A percentile compares a stretch with the other conserved stretches of the same genome.
These are phyloP conservation scores for Mycena leptocephala DNA, from an alignment of 768 basidiomycete species.

Conservation along the genomic window DNA sequence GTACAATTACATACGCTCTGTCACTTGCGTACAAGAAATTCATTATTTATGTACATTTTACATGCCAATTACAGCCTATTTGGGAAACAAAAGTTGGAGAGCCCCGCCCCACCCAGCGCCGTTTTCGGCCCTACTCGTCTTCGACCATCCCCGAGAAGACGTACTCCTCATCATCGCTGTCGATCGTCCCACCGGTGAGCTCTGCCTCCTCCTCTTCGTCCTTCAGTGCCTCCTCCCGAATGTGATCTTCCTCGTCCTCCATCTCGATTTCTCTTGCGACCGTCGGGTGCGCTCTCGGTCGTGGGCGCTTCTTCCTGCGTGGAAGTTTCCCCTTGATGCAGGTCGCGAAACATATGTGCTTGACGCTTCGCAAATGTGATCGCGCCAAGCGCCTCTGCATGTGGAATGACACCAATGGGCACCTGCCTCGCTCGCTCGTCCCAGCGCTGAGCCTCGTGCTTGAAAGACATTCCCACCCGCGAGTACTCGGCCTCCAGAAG, in stretches of 20 bases:
- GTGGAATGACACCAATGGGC: neutral
- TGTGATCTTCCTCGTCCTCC: neutral
- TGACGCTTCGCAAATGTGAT: conserved; percentile 6
- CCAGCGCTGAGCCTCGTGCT: conserved; percentile 2
- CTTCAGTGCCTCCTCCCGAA: neutral
- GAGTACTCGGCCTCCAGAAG: neutral
- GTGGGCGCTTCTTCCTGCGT: neutral
- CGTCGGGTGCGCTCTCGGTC: neutral
- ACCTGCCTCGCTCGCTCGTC: neutral
- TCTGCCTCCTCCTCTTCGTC: neutral
- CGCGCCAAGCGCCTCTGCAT: neutral
- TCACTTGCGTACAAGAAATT: too few relatives aligned
- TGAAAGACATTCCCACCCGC: neutral
- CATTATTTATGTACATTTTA: too few relatives aligned
- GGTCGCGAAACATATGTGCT: neutral
- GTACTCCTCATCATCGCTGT: neutral
- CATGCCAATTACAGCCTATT: too few relatives aligned
- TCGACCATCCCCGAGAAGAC: neutral
- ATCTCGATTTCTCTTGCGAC: neutral
- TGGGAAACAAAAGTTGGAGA: too few relatives aligned
- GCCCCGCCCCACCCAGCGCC: too few relatives aligned
- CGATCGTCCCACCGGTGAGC: neutral
- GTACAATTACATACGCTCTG: too few relatives aligned
- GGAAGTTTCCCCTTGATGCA: neutral
- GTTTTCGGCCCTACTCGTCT: neutral